phyloP scores from a whole-genome alignment of 345 rosid species.

The Rhizophora apiculata region DNA sequence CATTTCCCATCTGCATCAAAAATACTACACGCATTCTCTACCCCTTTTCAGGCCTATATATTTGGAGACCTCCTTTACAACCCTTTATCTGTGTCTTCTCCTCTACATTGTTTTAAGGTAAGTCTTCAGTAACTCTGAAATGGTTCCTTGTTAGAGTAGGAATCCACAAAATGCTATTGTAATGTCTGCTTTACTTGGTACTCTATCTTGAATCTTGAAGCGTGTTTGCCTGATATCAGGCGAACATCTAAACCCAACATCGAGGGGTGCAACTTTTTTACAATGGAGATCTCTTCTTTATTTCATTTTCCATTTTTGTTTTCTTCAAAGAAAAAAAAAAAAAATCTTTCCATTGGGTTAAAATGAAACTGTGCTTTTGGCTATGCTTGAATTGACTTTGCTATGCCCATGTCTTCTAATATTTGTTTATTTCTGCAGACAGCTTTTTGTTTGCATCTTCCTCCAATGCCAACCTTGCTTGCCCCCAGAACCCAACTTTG shows the following conservation, averaged over 20 bases:
- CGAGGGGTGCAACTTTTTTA: slow-evolving; percentile 10
- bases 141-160: slow-evolving; percentile 9
- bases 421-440: background rate
- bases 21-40: slow-evolving; percentile 17
- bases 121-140: slow-evolving; percentile 17
- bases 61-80: slow-evolving; percentile 24
- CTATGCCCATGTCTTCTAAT: background rate
- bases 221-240: background rate
- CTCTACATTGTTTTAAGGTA: slow-evolving; percentile 33
- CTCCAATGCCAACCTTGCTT: slow-evolving; percentile 12
- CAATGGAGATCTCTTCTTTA: background rate
- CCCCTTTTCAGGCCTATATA: slow-evolving; percentile 14
- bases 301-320: background rate
- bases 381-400: slow-evolving; percentile 12
- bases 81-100: slow-evolving; percentile 22
- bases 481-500: background rate
- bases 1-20: slow-evolving; percentile 23
- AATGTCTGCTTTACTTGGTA: background rate
- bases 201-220: slow-evolving; percentile 12
- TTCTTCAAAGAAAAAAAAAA: background rate
- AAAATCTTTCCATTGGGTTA: background rate
- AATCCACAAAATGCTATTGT: slow-evolving; percentile 1
- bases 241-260: background rate
- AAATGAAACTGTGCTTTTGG: background rate
- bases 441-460: slow-evolving; percentile 15